Evolutionary conservation across 305 asterid genomes (phyloP), one percentile per base, ranked within the genome.

Genomic region (Fraxinus baroniana): DNA sequence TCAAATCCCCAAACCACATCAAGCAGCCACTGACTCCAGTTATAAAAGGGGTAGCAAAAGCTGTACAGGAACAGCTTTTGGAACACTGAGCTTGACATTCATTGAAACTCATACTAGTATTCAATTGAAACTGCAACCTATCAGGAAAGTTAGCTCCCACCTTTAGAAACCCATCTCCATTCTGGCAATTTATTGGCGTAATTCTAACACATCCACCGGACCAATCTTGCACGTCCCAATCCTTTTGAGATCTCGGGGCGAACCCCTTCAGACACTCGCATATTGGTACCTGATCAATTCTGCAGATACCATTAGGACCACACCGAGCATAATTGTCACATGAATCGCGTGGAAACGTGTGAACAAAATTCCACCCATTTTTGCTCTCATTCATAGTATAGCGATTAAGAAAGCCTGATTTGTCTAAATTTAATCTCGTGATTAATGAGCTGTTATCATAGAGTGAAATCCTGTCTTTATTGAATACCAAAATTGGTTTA

Each of bases 1-100:
- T 15, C 55, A 91, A 86, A 77, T 88, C 89, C 0, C 83, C 88
- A 10, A 76, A 88, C 92, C 94, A 91, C 82, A 87, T 81, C 78
- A 87, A 70, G 26, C 92, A 91, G n/a, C 91, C 88, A n/a, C 70
- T 79, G 12, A 84, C 87, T 77, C 84, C 91, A 7, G 79, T 81
- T 37, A 78, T 7, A 41, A 86, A 79, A 7, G 80, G 83, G 83
- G 49, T 80, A 37, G 91, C 86, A 78, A 74, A 89, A 0, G 92
- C 92, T 0, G 87, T 52, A 83, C 94, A 89, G 26, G 26, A 80
- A 52, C 89, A 90, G 55, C 84, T 84, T 68, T 71, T 84, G 9
- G 83, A 85, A 86, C 93, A 89, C 76, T 76, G 79, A 3, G 28
- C 76, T 64, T 78, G 78, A 78, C 92, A 90, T 78, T 83, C 87